phyloP scores from a whole-genome alignment of 2,329 filamentous ascomycete genomes.

The Aspergillus aculeatinus region DNA sequence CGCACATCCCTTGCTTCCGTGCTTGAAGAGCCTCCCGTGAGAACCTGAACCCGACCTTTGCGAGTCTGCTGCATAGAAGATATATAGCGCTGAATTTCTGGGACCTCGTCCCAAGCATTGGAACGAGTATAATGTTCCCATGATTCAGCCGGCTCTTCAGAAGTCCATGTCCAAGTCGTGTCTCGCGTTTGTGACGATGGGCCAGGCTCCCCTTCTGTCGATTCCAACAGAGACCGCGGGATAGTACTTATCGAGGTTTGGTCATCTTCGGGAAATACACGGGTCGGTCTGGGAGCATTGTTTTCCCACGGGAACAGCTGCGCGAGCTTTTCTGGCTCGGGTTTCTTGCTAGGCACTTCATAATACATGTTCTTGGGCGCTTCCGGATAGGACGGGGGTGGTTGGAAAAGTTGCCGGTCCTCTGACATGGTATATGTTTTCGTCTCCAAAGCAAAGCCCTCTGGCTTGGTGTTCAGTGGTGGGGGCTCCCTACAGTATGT shows the following conservation, averaged over 20 bases:
- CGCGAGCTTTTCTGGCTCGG: conserved; percentile 59
- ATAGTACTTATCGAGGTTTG: conserved; percentile 9
- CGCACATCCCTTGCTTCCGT: conserved; percentile 50
- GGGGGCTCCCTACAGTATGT: conserved; percentile 56
- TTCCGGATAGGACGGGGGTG: conserved; percentile 75
- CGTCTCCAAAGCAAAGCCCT: conserved; percentile 79
- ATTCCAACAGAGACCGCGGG: conserved; percentile 5
- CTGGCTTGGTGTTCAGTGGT: conserved; percentile 68
- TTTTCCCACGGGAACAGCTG: conserved; percentile 91
- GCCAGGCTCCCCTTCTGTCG: conserved; percentile 15
- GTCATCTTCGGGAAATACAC: conserved; percentile 45
- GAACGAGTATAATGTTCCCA: conserved; percentile 73
- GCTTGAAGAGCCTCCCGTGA: conserved; percentile 21
- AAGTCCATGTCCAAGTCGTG: conserved; percentile 17
- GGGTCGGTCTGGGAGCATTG: conserved; percentile 59
- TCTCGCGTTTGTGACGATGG: conserved; percentile 14
- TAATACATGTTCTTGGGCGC: conserved; percentile 89
- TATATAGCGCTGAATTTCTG: conserved; percentile 85
- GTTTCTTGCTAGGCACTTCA: conserved; percentile 63
- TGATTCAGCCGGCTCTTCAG: conserved; percentile 48
- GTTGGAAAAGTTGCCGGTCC: conserved; percentile 71
- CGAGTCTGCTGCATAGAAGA: conserved; percentile 68
- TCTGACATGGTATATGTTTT: conserved; percentile 81
- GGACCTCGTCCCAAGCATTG: conserved; percentile 93
- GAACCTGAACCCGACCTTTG: conserved; percentile 49